phyloP scores from a whole-genome alignment of 2,329 filamentous ascomycete genomes.

The Purpureocillium takamizusanense region DNA sequence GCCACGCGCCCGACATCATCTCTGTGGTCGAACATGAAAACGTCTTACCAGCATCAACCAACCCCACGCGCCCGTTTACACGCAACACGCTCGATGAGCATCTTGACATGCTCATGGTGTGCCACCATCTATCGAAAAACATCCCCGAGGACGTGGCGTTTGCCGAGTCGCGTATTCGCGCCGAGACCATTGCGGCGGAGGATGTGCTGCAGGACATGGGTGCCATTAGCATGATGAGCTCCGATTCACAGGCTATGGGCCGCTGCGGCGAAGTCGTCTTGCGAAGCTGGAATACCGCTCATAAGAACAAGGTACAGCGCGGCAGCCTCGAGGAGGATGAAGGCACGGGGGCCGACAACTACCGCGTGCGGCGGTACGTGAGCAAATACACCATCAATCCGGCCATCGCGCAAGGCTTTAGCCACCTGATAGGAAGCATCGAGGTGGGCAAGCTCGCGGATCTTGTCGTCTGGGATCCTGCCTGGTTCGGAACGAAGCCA shows the following conservation, averaged over 20 bases:
- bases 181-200: constrained; percentile 93
- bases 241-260: constrained; percentile 94
- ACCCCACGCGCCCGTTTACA: constrained; percentile 86
- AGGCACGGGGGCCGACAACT: constrained; percentile 76
- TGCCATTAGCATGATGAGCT: constrained; percentile 96
- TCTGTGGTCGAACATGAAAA: constrained; percentile 82
- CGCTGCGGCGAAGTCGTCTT: constrained; percentile 89
- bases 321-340: constrained; percentile 70
- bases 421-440: constrained; percentile 75
- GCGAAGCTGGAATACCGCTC: constrained; percentile 92
- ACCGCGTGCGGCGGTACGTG: constrained; percentile 83
- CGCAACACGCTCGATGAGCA: constrained; percentile 92
- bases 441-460: constrained; percentile 89
- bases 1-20: constrained; percentile 94
- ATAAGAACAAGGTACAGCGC: constrained; percentile 89
- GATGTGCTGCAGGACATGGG: constrained; percentile 92
- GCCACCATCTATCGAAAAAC: constrained; percentile 85
- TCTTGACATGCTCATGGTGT: constrained; percentile 97
- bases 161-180: constrained; percentile 86
- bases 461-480: constrained; percentile 77
- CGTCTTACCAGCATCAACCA: constrained; percentile 84
- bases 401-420: constrained; percentile 83
- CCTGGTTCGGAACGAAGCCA: constrained; percentile 83
- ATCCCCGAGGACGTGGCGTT: constrained; percentile 96
- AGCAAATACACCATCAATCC: constrained; percentile 97